These are phyloP conservation scores for Spinacia oleracea DNA, from an alignment of 179 eudicot species.

Conservation along the genomic window DNA sequence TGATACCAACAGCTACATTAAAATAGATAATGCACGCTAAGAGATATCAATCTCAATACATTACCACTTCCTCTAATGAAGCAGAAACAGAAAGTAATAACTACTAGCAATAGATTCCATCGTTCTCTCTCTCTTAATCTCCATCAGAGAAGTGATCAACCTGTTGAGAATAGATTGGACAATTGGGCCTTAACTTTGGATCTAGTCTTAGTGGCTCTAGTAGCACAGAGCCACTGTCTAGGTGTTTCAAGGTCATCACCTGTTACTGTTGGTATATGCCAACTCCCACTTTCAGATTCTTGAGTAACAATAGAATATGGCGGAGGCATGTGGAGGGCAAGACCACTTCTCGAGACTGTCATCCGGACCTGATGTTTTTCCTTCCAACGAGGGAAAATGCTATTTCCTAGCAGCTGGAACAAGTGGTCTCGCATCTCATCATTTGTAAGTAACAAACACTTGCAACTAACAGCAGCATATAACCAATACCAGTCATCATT, in stretches of 20 bases:
- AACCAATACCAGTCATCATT: slow-evolving; percentile 90
- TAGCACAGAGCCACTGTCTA: slow-evolving; percentile 79
- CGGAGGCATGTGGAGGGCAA: slow-evolving; percentile 76
- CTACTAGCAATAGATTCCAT: not conserved
- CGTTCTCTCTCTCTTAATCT: not conserved
- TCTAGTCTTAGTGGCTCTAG: slow-evolving; percentile 32
- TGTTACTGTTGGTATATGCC: slow-evolving; percentile 81
- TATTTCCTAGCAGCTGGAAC: slow-evolving; percentile 51
- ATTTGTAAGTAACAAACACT: slow-evolving; percentile 49
- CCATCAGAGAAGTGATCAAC: slow-evolving; percentile 4
- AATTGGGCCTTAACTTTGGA: slow-evolving; percentile 16
- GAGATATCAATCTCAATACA: slow-evolving; percentile 6
- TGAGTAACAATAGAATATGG: slow-evolving; percentile 81
- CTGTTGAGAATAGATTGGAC: slow-evolving; percentile 14
- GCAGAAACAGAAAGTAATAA: not conserved
- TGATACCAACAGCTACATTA: not conserved
- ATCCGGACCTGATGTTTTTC: slow-evolving; percentile 73
- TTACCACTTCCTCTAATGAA: not conserved
- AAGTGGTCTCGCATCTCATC: slow-evolving; percentile 63
- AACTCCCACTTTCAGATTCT: slow-evolving; percentile 80
- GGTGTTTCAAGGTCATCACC: slow-evolving; percentile 78
- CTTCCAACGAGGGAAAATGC: slow-evolving; percentile 55
- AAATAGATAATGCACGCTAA: slow-evolving; percentile 9
- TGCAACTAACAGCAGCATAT: slow-evolving; percentile 52
- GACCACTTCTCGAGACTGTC: slow-evolving; percentile 47